Conservation (phyloP, 352 stramenopile genomes). For the Thalassiosira pacifica region DNA sequence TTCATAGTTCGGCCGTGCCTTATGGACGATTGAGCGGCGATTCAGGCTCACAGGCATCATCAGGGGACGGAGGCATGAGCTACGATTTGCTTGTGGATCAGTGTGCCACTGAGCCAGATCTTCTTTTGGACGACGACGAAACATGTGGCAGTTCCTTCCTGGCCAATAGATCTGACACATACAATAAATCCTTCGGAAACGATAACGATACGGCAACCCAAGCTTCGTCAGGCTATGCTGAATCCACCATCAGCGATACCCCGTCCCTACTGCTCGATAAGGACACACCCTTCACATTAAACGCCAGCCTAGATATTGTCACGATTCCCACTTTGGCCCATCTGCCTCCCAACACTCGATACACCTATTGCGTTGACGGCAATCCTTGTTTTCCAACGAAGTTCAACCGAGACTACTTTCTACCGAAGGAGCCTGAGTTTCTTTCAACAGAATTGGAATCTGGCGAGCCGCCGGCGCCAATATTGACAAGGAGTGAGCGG, state of each 20-base stretch:
- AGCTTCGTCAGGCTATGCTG: conserved; percentile 55
- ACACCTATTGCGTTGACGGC: conserved; percentile 81
- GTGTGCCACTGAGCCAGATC: conserved; percentile 64
- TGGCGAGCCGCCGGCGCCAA: conserved; percentile 57
- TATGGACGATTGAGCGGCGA: conserved; percentile 79
- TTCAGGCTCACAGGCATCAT: conserved; percentile 50
- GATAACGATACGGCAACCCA: conserved; percentile 63
- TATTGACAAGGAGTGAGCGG: conserved; percentile 77
- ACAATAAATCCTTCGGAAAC: conserved; percentile 63
- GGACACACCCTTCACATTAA: conserved; percentile 59
- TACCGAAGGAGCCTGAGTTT: conserved; percentile 75
- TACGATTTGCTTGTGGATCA: conserved; percentile 84
- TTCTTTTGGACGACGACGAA: conserved; percentile 47
- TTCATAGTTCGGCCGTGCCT: conserved; percentile 74
- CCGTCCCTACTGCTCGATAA: conserved; percentile 27
- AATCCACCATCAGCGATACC: conserved; percentile 50
- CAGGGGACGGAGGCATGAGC: conserved; percentile 43
- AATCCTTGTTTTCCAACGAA: conserved; percentile 82
- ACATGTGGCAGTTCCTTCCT: conserved; percentile 15
- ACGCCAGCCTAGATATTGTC: conserved; percentile 77
- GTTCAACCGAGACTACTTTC: conserved; percentile 69
- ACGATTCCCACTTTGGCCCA: conserved; percentile 67
- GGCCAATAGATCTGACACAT: conserved; percentile 41
- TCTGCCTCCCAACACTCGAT: conserved; percentile 67
- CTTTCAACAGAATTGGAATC: conserved; percentile 67